Conservation (phyloP, 208 protist genomes). For the Acanthamoeba polyphaga region DNA sequence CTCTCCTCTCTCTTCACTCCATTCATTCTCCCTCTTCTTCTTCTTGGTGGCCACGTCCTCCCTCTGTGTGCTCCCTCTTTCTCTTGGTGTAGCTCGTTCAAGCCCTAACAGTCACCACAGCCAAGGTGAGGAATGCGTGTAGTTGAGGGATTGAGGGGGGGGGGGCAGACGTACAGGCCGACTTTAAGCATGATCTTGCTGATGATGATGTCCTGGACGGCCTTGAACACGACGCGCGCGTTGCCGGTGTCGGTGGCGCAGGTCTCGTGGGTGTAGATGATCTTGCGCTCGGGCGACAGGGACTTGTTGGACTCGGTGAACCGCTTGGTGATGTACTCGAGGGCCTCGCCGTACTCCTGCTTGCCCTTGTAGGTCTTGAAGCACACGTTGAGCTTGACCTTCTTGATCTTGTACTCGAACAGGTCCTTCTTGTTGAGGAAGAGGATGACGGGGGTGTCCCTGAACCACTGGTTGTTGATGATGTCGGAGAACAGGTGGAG, state of each 20-base stretch:
- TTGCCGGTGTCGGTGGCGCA: constrained; percentile 92
- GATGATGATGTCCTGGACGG: constrained; percentile 88
- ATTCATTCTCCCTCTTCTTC: not conserved
- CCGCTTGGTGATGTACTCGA: constrained; percentile 40
- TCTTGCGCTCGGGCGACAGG: not conserved
- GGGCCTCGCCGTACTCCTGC: constrained; percentile 72
- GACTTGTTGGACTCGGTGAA: constrained; percentile 29
- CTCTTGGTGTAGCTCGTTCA: not conserved
- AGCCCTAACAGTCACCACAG: not conserved
- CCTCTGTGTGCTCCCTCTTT: too few species aligned
- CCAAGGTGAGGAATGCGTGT: not conserved
- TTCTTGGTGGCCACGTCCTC: too few species aligned
- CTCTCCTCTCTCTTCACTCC: too few species aligned
- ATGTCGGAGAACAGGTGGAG: constrained; percentile 92
- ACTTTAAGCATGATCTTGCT: not conserved
- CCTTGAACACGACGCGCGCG: constrained; percentile 89
- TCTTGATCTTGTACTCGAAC: constrained; percentile 91
- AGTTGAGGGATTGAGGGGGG: too few species aligned
- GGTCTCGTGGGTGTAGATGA: constrained; percentile 89
- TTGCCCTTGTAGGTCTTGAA: constrained; percentile 90
- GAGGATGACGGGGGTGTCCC: constrained; percentile 89
- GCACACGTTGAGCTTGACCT: constrained; percentile 83
- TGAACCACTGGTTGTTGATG: constrained; percentile 90
- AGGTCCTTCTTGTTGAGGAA: constrained; percentile 94
- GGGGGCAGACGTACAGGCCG: not conserved